Conservation (phyloP, 306 rosid species). For the Styphnolobium japonicum region DNA sequence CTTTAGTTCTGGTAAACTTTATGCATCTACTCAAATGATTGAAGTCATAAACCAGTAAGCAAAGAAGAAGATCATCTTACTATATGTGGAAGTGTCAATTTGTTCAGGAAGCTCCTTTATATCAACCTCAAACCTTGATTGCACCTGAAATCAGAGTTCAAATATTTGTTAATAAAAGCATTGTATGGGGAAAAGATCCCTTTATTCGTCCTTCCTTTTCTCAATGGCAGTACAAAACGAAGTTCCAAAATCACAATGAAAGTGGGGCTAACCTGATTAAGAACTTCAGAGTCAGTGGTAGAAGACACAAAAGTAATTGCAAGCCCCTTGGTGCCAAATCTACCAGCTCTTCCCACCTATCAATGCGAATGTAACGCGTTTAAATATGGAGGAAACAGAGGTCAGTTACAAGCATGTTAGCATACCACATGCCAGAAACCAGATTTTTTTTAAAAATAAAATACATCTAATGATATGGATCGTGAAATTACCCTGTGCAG, state of each 20-base stretch:
- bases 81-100: constrained; percentile 90
- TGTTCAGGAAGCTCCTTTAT: constrained; percentile 97
- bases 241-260: not conserved
- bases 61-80: constrained; percentile 45
- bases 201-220: not conserved
- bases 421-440: not conserved
- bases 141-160: constrained; percentile 60
- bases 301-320: constrained; percentile 94
- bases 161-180: constrained; percentile 42
- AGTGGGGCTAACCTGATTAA: constrained; percentile 37
- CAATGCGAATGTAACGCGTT: constrained; percentile 1
- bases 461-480: not conserved
- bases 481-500: constrained; percentile 60
- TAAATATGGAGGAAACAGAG: not conserved
- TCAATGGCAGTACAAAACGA: not conserved
- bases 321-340: constrained; percentile 97
- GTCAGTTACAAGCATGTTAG: not conserved
- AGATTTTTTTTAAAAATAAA: not conserved
- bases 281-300: constrained; percentile 78
- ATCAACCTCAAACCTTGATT: constrained; percentile 96
- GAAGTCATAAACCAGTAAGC: not conserved
- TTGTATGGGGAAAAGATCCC: not conserved
- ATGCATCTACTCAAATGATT: not conserved
- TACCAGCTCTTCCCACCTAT: constrained; percentile 96
- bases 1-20: not conserved